These are phyloP conservation scores for Russula virescens DNA, from an alignment of 768 basidiomycete genomes.

Conservation along the genomic window DNA sequence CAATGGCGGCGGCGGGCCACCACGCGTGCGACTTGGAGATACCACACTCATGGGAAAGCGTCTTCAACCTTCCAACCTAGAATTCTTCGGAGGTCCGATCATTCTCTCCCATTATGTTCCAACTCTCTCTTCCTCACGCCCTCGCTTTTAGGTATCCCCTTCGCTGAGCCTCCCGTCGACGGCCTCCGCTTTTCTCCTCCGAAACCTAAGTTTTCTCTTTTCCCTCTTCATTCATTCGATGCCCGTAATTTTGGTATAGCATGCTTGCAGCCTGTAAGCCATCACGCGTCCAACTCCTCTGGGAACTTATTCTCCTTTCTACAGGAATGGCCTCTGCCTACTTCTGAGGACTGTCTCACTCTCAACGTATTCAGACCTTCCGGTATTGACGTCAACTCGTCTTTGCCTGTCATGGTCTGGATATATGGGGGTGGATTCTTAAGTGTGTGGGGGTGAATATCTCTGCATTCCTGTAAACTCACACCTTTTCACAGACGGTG, in stretches of 20 bases:
- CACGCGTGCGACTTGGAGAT: conserved; percentile 23
- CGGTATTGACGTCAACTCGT: conserved; percentile 26
- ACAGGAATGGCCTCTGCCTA: background rate
- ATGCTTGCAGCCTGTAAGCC: conserved; percentile 29
- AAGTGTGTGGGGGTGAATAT: background rate
- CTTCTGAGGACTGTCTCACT: conserved; percentile 45
- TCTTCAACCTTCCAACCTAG: conserved; percentile 21
- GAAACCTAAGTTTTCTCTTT: conserved; percentile 22
- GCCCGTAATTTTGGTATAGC: conserved; percentile 30
- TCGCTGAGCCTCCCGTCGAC: conserved; percentile 32
- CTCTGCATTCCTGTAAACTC: background rate
- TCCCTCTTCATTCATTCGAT: conserved; percentile 27
- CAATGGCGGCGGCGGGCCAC: background rate
- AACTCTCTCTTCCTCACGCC: background rate
- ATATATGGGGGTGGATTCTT: conserved; percentile 39
- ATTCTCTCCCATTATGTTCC: background rate
- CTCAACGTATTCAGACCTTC: conserved; percentile 44
- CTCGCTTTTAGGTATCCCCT: conserved; percentile 31
- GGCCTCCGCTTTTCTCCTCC: conserved; percentile 30
- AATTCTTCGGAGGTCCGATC: conserved; percentile 31
- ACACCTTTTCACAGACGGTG: conserved; percentile 1
- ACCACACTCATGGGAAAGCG: conserved; percentile 27
- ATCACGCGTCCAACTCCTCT: background rate
- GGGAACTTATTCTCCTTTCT: background rate
- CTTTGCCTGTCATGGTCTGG: conserved; percentile 42